Evolutionary conservation across 2,329 filamentous ascomycete species (phyloP), one percentile per base, ranked within the genome.

Genomic region (Fusarium bactridioides): DNA sequence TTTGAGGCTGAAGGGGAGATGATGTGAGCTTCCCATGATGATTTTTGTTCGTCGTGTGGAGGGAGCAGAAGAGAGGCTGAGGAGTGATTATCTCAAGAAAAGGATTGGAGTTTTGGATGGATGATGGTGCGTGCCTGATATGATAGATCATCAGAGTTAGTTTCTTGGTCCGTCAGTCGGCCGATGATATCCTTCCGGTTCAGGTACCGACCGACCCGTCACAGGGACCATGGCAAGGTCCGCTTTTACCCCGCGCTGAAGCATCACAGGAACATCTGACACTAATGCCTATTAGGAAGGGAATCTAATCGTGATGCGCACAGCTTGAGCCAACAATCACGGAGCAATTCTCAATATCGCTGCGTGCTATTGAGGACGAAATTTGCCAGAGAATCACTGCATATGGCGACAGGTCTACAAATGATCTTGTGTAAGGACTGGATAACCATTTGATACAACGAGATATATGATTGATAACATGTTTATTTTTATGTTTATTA

Each of bases 161-260:
- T 27, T 25, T 27, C 10, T 15, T 23, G 25, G 51, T 19, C 25
- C 51, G 19, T 31, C 21, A 31, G 11, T 43, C 25, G 21, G 25
- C 51, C 37, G 25, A 23, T 56, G 53, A 16, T 43, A 56, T 44
- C 37, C n/a, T 27, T 35, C 13, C 23, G 12, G 21, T 38, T 38
- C 31, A 48, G 43, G 43, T 27, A 15, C 44, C 23, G 21, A n/a
- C 29, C 23, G 25, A 23, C 27, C 29, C 40, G 33, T 61, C 29
- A 61, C 13, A 51, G 31, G 29, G 4, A 5, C 1, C 50, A 53
- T 54, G 50, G 50, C 8, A 59, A 25, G 56, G 19, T 29, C 56
- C 44, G 25, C n/a, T 59, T 43, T 53, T 53, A 48, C 61, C 61
- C 57, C 61, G 57, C 61, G 35, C 19, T 18, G 5, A 51, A 13